Evolutionary conservation across 2,329 filamentous ascomycete species (phyloP), one percentile per base, ranked within the genome.

Genomic region (Cryphonectria naterciae): DNA sequence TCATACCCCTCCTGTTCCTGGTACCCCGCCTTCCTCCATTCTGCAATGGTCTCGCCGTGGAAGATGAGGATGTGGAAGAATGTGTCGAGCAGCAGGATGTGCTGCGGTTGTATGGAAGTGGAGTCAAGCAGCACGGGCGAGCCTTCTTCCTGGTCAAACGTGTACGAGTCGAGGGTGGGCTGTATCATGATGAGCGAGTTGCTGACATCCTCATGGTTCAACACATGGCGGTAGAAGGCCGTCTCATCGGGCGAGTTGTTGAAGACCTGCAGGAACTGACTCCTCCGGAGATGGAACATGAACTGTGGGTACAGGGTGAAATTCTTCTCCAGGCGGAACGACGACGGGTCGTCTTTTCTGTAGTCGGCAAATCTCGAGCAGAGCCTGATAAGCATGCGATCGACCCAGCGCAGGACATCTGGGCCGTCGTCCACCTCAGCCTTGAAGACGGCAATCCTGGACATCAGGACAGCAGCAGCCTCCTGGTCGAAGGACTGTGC

Each of bases 31-130:
- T 99, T 98, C 75, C 95, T 91, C 96, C 96, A 99, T 80, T 98
- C 94, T 0, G 96, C 96, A 81, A 98, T 93, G 0, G 95, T 98
- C 85, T 99, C 95, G 74, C 96, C 96, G 77, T 99, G 95, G 88
- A 98, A 99, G 77, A 99, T 99, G 69, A 99, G 89, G 73, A 99
- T 99, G 81, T 99, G 96, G 88, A 99, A 99, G 86, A 99, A 99
- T 0, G 96, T 98, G 78, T 99, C 96, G 69, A 99, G 91, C 15
- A 99, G 89, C 66, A 99, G 88, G 72, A 98, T 93, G 72, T 97
- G 97, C 32, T 95, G 93, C 13, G 94, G 92, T 79, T 98, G 95
- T 76, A 99, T 99, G 7, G 94, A 98, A 49, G 94, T 95, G 19
- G 95, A 98, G 80, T 99, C 96, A 49, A 99, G 88, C 35, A 99